Conservation (phyloP, 805 yeast genomes). For the Tanozyma kutaoensis region DNA sequence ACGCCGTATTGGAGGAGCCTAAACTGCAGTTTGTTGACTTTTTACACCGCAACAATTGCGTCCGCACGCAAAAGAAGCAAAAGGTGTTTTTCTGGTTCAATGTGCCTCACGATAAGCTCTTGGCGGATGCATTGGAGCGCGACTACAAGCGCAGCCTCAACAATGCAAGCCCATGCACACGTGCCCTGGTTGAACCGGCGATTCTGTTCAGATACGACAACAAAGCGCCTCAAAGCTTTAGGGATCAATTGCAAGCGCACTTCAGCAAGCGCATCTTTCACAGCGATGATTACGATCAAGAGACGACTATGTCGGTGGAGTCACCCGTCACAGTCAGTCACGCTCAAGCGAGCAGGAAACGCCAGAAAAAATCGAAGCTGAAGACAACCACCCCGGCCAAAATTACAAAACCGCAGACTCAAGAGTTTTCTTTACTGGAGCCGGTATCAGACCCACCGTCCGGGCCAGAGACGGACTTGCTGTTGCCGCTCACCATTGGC, state of each 20-base stretch:
- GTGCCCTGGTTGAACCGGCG: constrained; percentile 67
- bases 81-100: constrained; percentile 95
- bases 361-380: constrained; percentile 10
- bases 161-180: constrained; percentile 57
- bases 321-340: not conserved
- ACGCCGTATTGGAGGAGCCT: constrained; percentile 81
- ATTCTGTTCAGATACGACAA: constrained; percentile 45
- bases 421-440: too few relatives aligned
- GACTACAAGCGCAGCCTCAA: constrained; percentile 69
- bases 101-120: constrained; percentile 85
- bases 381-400: constrained; percentile 8
- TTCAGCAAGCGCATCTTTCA: not conserved
- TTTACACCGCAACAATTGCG: constrained; percentile 72
- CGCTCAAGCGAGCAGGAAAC: not conserved
- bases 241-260: not conserved
- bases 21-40: constrained; percentile 76
- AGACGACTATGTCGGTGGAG: not conserved
- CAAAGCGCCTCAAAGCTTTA: not conserved
- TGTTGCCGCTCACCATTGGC: too few relatives aligned
- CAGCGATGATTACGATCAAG: not conserved
- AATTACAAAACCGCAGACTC: too few relatives aligned
- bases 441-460: too few relatives aligned
- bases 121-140: constrained; percentile 87
- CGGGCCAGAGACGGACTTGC: too few relatives aligned
- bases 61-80: constrained; percentile 92